These are phyloP conservation scores for Mucor indicus DNA, from an alignment of 371 early-diverging fungal genomes.

Conservation along the genomic window DNA sequence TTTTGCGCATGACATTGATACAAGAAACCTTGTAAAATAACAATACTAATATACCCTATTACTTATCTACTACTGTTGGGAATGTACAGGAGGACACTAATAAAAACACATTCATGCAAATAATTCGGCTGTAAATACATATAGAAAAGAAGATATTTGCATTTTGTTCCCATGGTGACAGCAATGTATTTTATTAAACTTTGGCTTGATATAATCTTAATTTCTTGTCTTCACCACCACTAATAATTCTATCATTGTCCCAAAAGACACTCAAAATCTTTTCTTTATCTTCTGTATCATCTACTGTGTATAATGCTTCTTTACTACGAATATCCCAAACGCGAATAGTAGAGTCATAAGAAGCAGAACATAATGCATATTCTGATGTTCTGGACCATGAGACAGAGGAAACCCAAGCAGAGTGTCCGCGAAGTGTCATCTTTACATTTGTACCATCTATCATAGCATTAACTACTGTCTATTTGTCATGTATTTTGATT, in stretches of 20 bases:
- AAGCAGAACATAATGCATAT: conserved; percentile 75
- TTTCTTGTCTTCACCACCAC: conserved; percentile 85
- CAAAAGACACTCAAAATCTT: conserved; percentile 84
- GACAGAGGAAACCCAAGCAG: conserved; percentile 79
- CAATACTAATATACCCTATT: no score
- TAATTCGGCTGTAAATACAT: no score
- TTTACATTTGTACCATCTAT: conserved; percentile 74
- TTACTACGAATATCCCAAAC: conserved; percentile 92
- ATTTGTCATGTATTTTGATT: conserved; percentile 6
- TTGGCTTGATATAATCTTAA: conserved; percentile 69
- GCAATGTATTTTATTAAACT: conserved; percentile 6
- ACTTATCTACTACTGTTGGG: no score
- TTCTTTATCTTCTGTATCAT: conserved; percentile 40
- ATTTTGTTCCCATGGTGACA: no score
- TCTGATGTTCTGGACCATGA: conserved; percentile 82
- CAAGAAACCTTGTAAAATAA: neutral
- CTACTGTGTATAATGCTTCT: conserved; percentile 70
- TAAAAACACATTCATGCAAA: no score
- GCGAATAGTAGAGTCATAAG: conserved; percentile 85
- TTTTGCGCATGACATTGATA: conserved; percentile 50
- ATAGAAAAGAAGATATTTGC: no score
- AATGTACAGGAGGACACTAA: no score
- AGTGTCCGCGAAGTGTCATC: conserved; percentile 74
- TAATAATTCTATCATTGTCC: conserved; percentile 66
- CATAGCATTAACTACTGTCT: no score